Percentiles rank a stretch among this genome's conserved stretches.
phyloP scores from a whole-genome alignment of 2,329 filamentous ascomycete species.

The Akanthomyces muscarius region DNA sequence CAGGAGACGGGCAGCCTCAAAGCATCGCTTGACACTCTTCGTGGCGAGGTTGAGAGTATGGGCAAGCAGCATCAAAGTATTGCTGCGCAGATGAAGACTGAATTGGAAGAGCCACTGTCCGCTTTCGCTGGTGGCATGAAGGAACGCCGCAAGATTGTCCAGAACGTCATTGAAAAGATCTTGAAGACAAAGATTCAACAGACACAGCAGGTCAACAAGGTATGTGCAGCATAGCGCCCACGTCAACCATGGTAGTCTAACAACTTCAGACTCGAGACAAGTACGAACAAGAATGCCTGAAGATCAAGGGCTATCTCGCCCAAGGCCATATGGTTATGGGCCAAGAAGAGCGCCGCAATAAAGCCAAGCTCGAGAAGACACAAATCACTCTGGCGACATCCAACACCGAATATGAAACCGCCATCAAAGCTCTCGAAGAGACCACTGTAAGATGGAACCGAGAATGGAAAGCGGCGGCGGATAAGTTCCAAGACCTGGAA shows the following conservation, averaged over 20 bases:
- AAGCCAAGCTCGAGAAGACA: slow-evolving; percentile 97
- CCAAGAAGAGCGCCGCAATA: slow-evolving; percentile 97
- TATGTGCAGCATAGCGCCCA: slow-evolving; percentile 32
- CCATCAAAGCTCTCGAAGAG: slow-evolving; percentile 89
- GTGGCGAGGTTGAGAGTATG: slow-evolving; percentile 88
- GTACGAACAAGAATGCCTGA: slow-evolving; percentile 95
- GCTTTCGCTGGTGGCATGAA: slow-evolving; percentile 95
- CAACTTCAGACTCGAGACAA: slow-evolving; percentile 70
- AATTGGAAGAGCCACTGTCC: slow-evolving; percentile 87
- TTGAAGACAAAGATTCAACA: slow-evolving; percentile 92
- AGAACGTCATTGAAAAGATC: slow-evolving; percentile 88
- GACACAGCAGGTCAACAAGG: slow-evolving; percentile 87
- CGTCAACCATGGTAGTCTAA: slow-evolving; percentile 20
- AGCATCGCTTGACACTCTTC: slow-evolving; percentile 78
- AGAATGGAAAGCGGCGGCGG: slow-evolving; percentile 96
- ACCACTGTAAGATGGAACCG: slow-evolving; percentile 95
- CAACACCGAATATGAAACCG: slow-evolving; percentile 88
- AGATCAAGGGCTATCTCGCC: slow-evolving; percentile 97
- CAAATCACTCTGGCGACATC: slow-evolving; percentile 90
- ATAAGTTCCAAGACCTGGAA: slow-evolving; percentile 98
- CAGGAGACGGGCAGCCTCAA: slow-evolving; percentile 81
- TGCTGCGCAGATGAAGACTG: slow-evolving; percentile 89
- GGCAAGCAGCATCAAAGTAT: slow-evolving; percentile 89
- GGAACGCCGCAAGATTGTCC: slow-evolving; percentile 92
- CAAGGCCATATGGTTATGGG: slow-evolving; percentile 99